A percentile compares a stretch with the other conserved stretches of the same genome.
Conservation (phyloP, 2,329 filamentous ascomycete species). For the Pseudogymnoascus sp. region DNA sequence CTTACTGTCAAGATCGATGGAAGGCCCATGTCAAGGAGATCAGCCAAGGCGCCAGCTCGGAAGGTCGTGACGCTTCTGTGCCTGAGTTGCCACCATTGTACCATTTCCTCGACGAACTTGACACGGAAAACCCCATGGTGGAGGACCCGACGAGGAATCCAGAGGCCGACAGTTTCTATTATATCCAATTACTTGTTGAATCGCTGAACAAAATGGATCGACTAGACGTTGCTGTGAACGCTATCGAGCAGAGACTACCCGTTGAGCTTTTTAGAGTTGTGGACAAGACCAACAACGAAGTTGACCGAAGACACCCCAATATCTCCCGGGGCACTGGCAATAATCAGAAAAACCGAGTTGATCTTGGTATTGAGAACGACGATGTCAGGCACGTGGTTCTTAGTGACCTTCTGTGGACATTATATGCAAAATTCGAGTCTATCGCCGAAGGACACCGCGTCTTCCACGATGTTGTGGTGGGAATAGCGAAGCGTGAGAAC, state of each 20-base stretch:
- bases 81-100: conserved; percentile 45
- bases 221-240: conserved; percentile 77
- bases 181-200: conserved; percentile 80
- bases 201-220: conserved; percentile 81
- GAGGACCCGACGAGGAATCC: conserved; percentile 92
- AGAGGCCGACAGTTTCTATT: conserved; percentile 90
- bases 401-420: conserved; percentile 80
- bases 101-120: conserved; percentile 49
- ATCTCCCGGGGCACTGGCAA: conserved; percentile 49
- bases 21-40: conserved; percentile 68
- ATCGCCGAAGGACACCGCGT: conserved; percentile 93
- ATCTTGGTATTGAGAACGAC: conserved; percentile 61
- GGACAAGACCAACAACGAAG: conserved; percentile 88
- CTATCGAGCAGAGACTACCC: conserved; percentile 83
- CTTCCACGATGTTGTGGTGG: conserved; percentile 83
- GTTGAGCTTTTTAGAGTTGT: conserved; percentile 91
- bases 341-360: conserved; percentile 48
- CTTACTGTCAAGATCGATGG: conserved; percentile 95
- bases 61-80: conserved; percentile 36
- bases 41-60: conserved; percentile 30
- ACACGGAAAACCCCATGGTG: conserved; percentile 52
- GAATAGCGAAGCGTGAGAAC: conserved; percentile 75
- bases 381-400: conserved; percentile 76
- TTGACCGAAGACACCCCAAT: conserved; percentile 86
- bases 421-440: conserved; percentile 95